phyloP scores from a whole-genome alignment of 345 rosid genomes.

The Syzygium grande region DNA sequence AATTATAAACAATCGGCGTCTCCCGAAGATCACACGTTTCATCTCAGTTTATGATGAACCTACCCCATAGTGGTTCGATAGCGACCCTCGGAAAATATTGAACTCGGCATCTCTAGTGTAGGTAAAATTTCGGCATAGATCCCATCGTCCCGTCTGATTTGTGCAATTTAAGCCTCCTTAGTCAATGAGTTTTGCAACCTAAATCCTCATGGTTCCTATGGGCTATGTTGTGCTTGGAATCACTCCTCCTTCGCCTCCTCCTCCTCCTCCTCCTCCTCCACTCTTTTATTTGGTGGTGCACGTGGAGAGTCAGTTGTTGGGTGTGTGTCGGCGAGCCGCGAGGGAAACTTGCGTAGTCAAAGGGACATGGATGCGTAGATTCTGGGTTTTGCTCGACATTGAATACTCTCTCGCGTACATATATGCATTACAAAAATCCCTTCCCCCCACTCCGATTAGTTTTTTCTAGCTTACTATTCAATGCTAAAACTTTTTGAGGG shows the following conservation, averaged over 20 bases:
- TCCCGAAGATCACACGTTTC: background rate
- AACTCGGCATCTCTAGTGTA: background rate
- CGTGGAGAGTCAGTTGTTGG: background rate
- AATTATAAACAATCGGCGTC: background rate
- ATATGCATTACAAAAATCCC: background rate
- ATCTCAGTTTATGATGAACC: background rate
- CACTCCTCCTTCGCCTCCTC: no score
- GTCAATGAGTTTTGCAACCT: background rate
- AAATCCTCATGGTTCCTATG: background rate
- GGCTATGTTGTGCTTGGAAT: background rate
- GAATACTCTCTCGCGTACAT: background rate
- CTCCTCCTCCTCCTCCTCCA: no score
- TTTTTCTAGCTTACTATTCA: no score
- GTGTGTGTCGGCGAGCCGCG: background rate
- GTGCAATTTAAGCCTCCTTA: background rate
- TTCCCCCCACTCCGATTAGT: no score
- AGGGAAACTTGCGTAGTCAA: background rate
- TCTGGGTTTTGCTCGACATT: background rate
- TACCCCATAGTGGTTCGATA: no score
- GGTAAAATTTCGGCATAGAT: background rate
- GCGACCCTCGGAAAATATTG: no score
- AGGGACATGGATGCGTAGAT: background rate
- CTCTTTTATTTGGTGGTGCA: background rate
- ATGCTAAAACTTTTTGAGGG: no score
- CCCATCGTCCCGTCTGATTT: background rate